Conservation (phyloP, 129 eudicot species). For the Pittosporum tobira region DNA sequence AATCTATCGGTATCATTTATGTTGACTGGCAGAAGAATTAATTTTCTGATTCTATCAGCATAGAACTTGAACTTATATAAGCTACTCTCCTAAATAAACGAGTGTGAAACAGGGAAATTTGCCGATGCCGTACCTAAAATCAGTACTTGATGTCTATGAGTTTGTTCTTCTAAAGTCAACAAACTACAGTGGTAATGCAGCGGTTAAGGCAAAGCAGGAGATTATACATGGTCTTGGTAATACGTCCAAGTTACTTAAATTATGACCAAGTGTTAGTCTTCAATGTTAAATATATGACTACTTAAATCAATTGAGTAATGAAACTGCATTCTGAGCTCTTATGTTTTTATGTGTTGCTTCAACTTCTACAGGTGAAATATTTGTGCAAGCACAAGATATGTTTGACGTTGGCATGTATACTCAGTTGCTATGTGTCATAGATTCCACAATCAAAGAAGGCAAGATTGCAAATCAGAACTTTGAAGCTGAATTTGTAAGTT, state of each 20-base stretch:
- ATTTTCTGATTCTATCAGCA: background rate
- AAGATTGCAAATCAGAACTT: slow-evolving; percentile 45
- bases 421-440: slow-evolving; percentile 55
- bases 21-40: background rate
- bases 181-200: slow-evolving; percentile 38
- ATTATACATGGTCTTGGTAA: slow-evolving; percentile 92
- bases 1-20: background rate
- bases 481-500: slow-evolving; percentile 88
- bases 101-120: slow-evolving; percentile 73
- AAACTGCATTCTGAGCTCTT: slow-evolving; percentile 6
- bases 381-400: slow-evolving; percentile 78
- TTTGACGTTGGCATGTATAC: slow-evolving; percentile 77
- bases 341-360: slow-evolving; percentile 2
- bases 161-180: slow-evolving; percentile 53
- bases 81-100: background rate
- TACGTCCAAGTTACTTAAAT: slow-evolving; percentile 7
- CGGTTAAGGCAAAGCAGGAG: slow-evolving; percentile 90
- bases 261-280: background rate
- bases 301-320: background rate
- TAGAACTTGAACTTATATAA: background rate
- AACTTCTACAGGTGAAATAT: slow-evolving; percentile 70
- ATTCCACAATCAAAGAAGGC: slow-evolving; percentile 50
- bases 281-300: background rate
- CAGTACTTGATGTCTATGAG: slow-evolving; percentile 85
- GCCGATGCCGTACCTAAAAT: slow-evolving; percentile 70